Conservation (phyloP, 2,329 filamentous ascomycete genomes). For the Drechslerella dactyloides region DNA sequence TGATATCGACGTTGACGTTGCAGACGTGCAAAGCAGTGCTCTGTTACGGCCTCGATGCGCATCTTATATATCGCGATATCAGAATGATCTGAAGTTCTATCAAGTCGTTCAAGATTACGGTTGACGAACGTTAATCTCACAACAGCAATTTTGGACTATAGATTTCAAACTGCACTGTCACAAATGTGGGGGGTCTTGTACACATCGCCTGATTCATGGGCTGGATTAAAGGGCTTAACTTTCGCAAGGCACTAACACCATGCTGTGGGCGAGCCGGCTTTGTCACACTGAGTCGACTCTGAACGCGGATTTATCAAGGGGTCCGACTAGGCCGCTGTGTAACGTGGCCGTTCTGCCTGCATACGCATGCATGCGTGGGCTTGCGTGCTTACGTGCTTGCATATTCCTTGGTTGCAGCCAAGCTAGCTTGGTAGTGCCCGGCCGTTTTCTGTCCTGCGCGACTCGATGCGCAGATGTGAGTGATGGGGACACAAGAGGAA, state of each 20-base stretch:
- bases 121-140: not conserved
- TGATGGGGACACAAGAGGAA: constrained; percentile 26
- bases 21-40: not conserved
- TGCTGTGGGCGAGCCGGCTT: too few species aligned
- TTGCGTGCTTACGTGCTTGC: not conserved
- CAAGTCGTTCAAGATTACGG: not conserved
- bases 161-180: not conserved
- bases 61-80: not conserved
- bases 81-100: not conserved
- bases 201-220: too few species aligned
- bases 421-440: constrained; percentile 12
- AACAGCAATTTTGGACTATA: not conserved
- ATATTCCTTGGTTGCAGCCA: not conserved
- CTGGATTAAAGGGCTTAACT: too few species aligned
- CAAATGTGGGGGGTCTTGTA: too few species aligned
- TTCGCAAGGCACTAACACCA: too few species aligned
- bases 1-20: not conserved
- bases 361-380: not conserved
- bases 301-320: not conserved
- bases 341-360: not conserved
- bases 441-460: not conserved
- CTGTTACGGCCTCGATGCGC: not conserved
- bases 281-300: not conserved
- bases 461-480: constrained; percentile 6
- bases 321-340: not conserved